Conservation (phyloP, 1,139 yeast genomes). For the Debaryomyces fabryi region DNA sequence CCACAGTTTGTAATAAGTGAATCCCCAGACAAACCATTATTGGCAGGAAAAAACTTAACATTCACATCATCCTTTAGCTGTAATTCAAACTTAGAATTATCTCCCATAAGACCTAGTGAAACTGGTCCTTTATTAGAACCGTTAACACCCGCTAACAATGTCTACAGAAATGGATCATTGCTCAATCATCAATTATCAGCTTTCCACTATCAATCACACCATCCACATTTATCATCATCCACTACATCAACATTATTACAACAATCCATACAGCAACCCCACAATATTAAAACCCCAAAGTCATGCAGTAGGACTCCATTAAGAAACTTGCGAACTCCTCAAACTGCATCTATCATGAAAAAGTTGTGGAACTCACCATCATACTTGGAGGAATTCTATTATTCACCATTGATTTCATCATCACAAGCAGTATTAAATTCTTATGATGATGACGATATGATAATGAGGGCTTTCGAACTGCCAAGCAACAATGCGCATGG, state of each 20-base stretch:
- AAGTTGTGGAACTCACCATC: conserved; percentile 67
- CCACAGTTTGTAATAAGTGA: conserved; percentile 36
- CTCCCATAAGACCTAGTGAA: conserved; percentile 58
- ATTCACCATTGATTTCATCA: conserved; percentile 53
- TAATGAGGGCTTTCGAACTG: conserved; percentile 46
- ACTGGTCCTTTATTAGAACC: conserved; percentile 69
- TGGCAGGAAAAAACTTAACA: conserved; percentile 48
- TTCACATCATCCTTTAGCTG: conserved; percentile 67
- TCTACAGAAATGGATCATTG: conserved; percentile 12
- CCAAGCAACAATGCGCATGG: conserved; percentile 22
- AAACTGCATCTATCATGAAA: conserved; percentile 45
- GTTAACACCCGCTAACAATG: conserved; percentile 46
- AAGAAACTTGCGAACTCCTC: conserved; percentile 43
- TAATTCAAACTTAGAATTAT: conserved; percentile 61
- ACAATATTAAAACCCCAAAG: conserved; percentile 29
- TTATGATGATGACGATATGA: conserved; percentile 61
- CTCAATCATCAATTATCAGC: conserved; percentile 9
- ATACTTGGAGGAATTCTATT: conserved; percentile 66
- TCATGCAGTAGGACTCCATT: conserved; percentile 42
- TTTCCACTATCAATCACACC: conserved; percentile 6
- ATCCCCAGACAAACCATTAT: conserved; percentile 43
- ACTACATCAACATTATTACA: conserved; percentile 12
- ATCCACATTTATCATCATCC: conserved; percentile 7
- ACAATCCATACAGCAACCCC: conserved; percentile 8
- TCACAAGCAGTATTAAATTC: conserved; percentile 35